phyloP scores from a whole-genome alignment of 2,329 filamentous ascomycete genomes.

The Immersiporthe knoxdaviesiana region DNA sequence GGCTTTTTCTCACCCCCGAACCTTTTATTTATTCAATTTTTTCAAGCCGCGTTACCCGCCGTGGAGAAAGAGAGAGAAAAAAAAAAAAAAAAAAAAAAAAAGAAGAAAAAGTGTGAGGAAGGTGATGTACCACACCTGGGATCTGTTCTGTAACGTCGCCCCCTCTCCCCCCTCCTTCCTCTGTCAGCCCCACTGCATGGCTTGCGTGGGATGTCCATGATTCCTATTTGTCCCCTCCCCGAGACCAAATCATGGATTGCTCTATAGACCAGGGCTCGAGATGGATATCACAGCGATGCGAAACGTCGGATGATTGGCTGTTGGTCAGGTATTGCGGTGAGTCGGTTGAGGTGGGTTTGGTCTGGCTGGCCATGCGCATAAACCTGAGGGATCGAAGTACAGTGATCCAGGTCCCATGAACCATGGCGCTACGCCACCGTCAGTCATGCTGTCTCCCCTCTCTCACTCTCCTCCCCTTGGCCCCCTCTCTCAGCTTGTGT shows the following conservation, averaged over 20 bases:
- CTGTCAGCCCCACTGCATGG: neutral
- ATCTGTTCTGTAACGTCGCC: neutral
- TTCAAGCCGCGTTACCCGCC: neutral
- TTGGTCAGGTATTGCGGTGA: neutral
- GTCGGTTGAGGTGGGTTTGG: neutral
- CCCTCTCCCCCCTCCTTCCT: neutral
- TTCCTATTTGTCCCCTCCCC: neutral
- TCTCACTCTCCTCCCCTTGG: neutral
- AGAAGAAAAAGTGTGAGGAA: neutral
- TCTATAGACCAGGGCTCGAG: neutral
- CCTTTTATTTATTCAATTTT: too few species aligned
- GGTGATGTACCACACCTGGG: neutral
- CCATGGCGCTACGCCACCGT: constrained; percentile 1
- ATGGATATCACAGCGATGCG: neutral
- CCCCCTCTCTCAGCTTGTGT: neutral
- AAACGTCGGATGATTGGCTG: neutral
- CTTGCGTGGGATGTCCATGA: neutral
- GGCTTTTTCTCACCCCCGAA: neutral
- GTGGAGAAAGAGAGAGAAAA: neutral
- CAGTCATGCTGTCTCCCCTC: neutral
- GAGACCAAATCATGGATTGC: neutral
- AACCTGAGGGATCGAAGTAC: neutral
- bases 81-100: neutral
- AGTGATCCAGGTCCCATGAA: neutral
- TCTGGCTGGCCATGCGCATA: constrained; percentile 9